A percentile compares a stretch with the other conserved stretches of the same genome.
Conservation (phyloP, 2,329 filamentous ascomycete species). For the Alternaria arbusti region DNA sequence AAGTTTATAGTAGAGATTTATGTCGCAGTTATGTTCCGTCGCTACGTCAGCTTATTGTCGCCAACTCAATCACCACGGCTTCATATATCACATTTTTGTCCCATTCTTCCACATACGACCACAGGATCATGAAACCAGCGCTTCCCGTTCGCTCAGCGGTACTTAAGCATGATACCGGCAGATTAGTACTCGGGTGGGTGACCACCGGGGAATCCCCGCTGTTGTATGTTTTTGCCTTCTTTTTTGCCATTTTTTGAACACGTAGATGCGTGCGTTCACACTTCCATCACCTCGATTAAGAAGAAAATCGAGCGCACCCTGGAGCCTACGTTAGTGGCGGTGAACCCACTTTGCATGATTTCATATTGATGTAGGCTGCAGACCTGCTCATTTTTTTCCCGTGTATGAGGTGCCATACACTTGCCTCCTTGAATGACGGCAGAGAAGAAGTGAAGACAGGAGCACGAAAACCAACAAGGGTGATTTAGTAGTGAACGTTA, state of each 20-base stretch:
- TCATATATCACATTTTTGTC: accelerated
- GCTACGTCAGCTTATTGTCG: not conserved
- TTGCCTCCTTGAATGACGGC: not conserved
- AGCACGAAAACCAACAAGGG: not conserved
- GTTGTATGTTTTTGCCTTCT: conserved; percentile 7
- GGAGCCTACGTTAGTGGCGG: not conserved
- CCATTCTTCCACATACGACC: conserved; percentile 2
- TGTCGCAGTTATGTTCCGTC: not conserved
- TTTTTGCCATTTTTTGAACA: not conserved
- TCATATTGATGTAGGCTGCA: not conserved
- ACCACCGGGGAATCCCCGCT: conserved; percentile 4
- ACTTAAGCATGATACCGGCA: not conserved
- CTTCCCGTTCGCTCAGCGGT: conserved; percentile 1
- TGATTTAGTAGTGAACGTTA: not conserved
- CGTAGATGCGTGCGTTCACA: not conserved
- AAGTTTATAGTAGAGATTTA: not conserved
- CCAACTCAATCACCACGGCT: not conserved
- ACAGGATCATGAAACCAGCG: not conserved
- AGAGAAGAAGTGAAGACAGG: not conserved
- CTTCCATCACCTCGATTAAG: not conserved
- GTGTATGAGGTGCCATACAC: not conserved
- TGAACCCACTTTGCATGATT: not conserved
- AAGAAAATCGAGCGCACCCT: not conserved
- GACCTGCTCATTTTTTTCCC: not conserved
- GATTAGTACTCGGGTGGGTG: conserved; percentile 4